phyloP scores from a whole-genome alignment of 768 basidiomycete genomes.

The Termitomyces bulborhizus region DNA sequence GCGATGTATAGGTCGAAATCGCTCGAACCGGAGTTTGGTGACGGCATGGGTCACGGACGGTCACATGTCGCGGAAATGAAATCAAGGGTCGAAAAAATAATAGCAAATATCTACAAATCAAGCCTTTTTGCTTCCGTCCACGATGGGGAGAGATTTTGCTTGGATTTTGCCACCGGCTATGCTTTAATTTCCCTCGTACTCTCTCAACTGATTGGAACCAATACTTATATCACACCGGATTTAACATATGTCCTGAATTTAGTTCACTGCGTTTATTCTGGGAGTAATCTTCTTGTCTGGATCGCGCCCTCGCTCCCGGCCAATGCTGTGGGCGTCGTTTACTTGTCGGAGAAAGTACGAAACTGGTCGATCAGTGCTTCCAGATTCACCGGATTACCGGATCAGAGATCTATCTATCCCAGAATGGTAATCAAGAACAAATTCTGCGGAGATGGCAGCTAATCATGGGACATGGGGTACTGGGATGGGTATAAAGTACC shows the following conservation, averaged over 20 bases:
- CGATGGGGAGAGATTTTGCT: too few species aligned
- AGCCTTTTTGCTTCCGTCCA: too few species aligned
- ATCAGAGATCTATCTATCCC: constrained; percentile 17
- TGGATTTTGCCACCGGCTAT: too few species aligned
- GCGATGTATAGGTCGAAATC: neutral
- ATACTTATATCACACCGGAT: too few species aligned
- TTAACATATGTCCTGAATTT: too few species aligned
- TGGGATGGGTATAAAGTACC: constrained; percentile 16
- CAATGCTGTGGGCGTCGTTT: constrained; percentile 1
- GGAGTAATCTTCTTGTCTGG: neutral
- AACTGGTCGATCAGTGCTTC: constrained; percentile 7
- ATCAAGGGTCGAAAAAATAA: too few species aligned
- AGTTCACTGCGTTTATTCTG: neutral
- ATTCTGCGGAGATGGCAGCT: constrained; percentile 15
- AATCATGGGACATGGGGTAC: constrained; percentile 3
- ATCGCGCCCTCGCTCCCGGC: neutral
- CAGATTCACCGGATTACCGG: constrained; percentile 15
- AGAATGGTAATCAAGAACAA: constrained; percentile 15
- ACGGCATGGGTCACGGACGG: neutral
- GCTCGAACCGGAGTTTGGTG: constrained; percentile 6
- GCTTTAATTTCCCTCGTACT: too few species aligned
- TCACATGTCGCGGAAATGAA: constrained; percentile 3
- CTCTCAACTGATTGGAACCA: too few species aligned
- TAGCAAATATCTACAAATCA: neutral
- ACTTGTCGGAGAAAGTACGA: constrained; percentile 16